These are phyloP conservation scores for Fusarium neocosmosporiellum DNA, from an alignment of 2,329 filamentous ascomycete species.

Conservation along the genomic window DNA sequence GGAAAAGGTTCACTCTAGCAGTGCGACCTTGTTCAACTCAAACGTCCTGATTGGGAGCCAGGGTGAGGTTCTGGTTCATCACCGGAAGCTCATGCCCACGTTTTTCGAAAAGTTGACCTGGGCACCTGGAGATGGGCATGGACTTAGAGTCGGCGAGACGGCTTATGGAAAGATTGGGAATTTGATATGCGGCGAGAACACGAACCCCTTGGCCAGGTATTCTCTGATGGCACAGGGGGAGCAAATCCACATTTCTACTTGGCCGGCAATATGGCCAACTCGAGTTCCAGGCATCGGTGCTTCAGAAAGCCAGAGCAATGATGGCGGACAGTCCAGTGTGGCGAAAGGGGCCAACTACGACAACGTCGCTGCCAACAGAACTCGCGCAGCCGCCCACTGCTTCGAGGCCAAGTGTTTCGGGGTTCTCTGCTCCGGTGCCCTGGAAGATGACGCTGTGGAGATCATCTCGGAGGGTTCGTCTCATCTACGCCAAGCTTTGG, in stretches of 20 bases:
- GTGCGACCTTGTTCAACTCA: slow-evolving; percentile 62
- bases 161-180: slow-evolving; percentile 58
- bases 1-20: slow-evolving; percentile 57
- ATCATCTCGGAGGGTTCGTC: slow-evolving; percentile 44
- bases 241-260: slow-evolving; percentile 65
- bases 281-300: slow-evolving; percentile 20
- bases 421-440: slow-evolving; percentile 57
- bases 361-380: slow-evolving; percentile 64
- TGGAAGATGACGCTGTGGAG: slow-evolving; percentile 55
- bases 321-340: fast-evolving
- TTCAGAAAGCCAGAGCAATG: neutral
- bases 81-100: slow-evolving; percentile 65
- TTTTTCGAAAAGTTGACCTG: slow-evolving; percentile 69
- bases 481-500: slow-evolving; percentile 48
- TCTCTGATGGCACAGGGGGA: slow-evolving; percentile 65
- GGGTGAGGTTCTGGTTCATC: slow-evolving; percentile 61
- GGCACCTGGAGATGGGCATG: slow-evolving; percentile 63
- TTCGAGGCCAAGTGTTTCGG: slow-evolving; percentile 70
- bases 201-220: slow-evolving; percentile 65
- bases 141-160: slow-evolving; percentile 59
- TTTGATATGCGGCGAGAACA: slow-evolving; percentile 69
- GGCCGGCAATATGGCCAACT: slow-evolving; percentile 67
- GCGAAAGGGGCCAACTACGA: slow-evolving; percentile 57
- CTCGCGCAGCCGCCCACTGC: slow-evolving; percentile 64
- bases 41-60: slow-evolving; percentile 58